phyloP scores from a whole-genome alignment of 768 basidiomycete species.

The Leccinum truebloodii region DNA sequence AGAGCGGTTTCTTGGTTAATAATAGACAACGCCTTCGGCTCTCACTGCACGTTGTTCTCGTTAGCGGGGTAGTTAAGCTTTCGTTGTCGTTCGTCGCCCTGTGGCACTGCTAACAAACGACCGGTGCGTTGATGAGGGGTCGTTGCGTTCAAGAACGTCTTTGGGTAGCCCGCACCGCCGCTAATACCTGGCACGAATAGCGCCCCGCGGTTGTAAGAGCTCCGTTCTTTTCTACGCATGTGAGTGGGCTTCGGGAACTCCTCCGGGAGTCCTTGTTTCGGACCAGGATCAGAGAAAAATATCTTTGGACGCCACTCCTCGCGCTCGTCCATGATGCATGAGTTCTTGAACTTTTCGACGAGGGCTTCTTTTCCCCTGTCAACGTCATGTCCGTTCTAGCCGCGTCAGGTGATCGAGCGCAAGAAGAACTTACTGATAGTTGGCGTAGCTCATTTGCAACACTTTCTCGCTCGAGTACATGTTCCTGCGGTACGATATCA shows the following conservation, averaged over 20 bases:
- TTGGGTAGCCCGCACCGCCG: conserved; percentile 27
- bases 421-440: conserved; percentile 72
- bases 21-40: not conserved
- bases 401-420: conserved; percentile 5
- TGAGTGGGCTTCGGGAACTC: conserved; percentile 85
- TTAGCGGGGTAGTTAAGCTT: conserved; percentile 16
- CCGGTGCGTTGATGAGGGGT: conserved; percentile 18
- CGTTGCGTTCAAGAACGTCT: conserved; percentile 29
- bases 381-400: conserved; percentile 5
- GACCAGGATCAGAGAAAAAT: conserved; percentile 72
- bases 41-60: conserved; percentile 13
- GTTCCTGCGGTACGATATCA: conserved; percentile 55
- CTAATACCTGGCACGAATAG: conserved; percentile 56
- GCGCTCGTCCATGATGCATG: conserved; percentile 85
- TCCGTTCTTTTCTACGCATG: conserved; percentile 79
- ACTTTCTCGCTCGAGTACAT: conserved; percentile 92
- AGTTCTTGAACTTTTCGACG: conserved; percentile 91
- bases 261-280: conserved; percentile 71
- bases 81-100: conserved; percentile 29
- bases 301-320: conserved; percentile 85
- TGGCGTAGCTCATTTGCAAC: conserved; percentile 89
- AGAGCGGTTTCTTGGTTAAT: not conserved
- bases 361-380: conserved; percentile 84
- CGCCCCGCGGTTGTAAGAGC: conserved; percentile 73
- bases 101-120: conserved; percentile 17